Percentiles rank a stretch among this genome's conserved stretches.
Evolutionary conservation across 805 yeast genomes (phyloP).

Genomic region (Sugiyamaella boreocaroliniensis): DNA sequence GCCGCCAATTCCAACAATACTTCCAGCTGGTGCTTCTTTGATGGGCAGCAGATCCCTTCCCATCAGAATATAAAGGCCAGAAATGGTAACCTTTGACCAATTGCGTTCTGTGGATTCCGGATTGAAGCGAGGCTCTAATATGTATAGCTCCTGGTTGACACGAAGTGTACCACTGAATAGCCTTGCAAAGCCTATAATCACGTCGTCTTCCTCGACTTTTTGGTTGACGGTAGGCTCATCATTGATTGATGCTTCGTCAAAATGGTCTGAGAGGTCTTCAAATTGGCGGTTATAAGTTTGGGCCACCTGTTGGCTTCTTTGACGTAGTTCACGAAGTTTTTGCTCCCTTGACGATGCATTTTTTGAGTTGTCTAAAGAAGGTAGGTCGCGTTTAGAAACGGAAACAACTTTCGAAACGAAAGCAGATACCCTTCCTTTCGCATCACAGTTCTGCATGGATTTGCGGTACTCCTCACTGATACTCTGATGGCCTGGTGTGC

Average conservation of each 20-base stretch:
- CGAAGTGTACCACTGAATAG: constrained; percentile 77
- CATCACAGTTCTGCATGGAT: constrained; percentile 62
- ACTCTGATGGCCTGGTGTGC: constrained; percentile 45
- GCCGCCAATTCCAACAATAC: constrained; percentile 90
- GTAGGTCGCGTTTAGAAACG: constrained; percentile 74
- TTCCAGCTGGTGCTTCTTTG: constrained; percentile 85
- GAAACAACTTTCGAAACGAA: constrained; percentile 88
- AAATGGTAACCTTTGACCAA: constrained; percentile 50
- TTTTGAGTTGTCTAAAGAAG: constrained; percentile 37
- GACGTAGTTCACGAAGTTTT: constrained; percentile 19
- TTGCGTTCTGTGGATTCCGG: constrained; percentile 55
- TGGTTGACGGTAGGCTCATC: constrained; percentile 43
- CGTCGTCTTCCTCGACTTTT: constrained; percentile 44
- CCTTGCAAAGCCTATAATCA: constrained; percentile 80
- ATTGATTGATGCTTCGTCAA: constrained; percentile 32
- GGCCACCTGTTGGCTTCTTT: not conserved
- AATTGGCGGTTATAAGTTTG: constrained; percentile 15
- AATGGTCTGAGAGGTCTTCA: constrained; percentile 34
- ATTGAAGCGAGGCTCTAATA: constrained; percentile 82
- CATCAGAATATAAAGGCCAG: constrained; percentile 77
- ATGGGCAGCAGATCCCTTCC: constrained; percentile 82
- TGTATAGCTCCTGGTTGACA: constrained; percentile 67
- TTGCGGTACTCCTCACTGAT: constrained; percentile 44
- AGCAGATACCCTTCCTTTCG: constrained; percentile 59
- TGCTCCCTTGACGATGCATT: constrained; percentile 24